These are phyloP conservation scores for Botrytis cinerea DNA, from an alignment of 2,329 filamentous ascomycete species.

Conservation along the genomic window DNA sequence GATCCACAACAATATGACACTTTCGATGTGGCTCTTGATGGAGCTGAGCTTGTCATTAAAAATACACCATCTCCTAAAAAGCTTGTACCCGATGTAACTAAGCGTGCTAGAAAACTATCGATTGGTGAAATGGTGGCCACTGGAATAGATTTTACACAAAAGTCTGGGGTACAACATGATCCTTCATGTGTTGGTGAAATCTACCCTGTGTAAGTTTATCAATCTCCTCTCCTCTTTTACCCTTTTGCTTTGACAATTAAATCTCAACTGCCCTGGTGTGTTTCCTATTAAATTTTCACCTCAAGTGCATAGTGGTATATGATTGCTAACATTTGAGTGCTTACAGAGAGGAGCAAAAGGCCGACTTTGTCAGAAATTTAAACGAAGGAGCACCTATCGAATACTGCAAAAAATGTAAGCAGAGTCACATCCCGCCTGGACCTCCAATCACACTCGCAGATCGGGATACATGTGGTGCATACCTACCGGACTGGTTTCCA, in stretches of 20 bases:
- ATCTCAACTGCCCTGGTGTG: too few relatives aligned
- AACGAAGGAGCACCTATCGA: slow-evolving; percentile 26
- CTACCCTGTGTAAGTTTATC: neutral
- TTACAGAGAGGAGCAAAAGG: slow-evolving; percentile 19
- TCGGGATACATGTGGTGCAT: slow-evolving; percentile 35
- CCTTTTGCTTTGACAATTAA: neutral
- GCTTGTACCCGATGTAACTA: neutral
- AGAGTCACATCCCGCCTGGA: slow-evolving; percentile 36
- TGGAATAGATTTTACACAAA: slow-evolving; percentile 20
- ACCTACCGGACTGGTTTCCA: slow-evolving; percentile 40
- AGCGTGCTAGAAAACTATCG: neutral
- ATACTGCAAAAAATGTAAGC: slow-evolving; percentile 36
- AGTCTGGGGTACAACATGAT: slow-evolving; percentile 11
- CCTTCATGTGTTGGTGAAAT: slow-evolving; percentile 23
- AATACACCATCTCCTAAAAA: slow-evolving; percentile 5
- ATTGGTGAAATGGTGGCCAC: slow-evolving; percentile 15
- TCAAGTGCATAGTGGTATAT: neutral
- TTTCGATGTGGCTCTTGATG: slow-evolving; percentile 19
- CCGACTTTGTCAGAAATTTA: slow-evolving; percentile 25
- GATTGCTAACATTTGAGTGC: neutral
- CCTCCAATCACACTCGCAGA: slow-evolving; percentile 31
- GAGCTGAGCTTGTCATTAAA: slow-evolving; percentile 14
- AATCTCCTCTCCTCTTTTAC: neutral
- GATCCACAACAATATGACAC: slow-evolving; percentile 10
- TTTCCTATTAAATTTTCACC: neutral